phyloP scores from a whole-genome alignment of 257 asterid genomes.

The Cruciata laevipes region DNA sequence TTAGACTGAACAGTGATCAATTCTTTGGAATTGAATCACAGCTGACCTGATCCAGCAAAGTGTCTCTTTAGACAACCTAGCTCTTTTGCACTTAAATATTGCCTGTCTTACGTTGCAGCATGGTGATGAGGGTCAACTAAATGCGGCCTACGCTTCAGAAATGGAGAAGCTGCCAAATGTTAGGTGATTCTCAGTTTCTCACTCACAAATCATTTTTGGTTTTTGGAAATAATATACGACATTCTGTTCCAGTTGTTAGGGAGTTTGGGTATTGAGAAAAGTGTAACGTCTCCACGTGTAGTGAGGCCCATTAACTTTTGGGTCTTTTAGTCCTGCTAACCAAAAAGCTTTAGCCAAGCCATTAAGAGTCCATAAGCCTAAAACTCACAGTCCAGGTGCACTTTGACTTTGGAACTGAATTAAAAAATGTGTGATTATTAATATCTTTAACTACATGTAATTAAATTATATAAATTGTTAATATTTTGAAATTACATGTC shows the following conservation, averaged over 20 bases:
- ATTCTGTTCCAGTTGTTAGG: neutral
- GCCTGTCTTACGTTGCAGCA: slow-evolving; percentile 49
- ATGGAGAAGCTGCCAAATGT: slow-evolving; percentile 63
- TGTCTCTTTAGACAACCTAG: neutral
- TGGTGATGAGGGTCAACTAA: slow-evolving; percentile 83
- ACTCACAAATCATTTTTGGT: neutral
- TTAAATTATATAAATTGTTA: too few species aligned
- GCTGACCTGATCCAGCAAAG: neutral
- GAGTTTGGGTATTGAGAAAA: neutral
- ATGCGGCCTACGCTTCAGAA: slow-evolving; percentile 64
- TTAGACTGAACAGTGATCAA: neutral
- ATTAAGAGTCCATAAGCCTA: neutral
- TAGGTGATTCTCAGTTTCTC: slow-evolving; percentile 39
- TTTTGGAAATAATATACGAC: neutral
- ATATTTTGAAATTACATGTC: too few species aligned
- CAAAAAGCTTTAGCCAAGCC: neutral
- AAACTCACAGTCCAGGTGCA: too few species aligned
- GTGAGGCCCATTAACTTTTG: neutral
- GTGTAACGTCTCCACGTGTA: too few species aligned
- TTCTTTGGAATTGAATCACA: neutral
- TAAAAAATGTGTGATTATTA: too few species aligned
- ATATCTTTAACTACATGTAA: too few species aligned
- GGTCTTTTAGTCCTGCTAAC: neutral
- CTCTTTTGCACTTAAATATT: neutral
- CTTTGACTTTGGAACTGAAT: too few species aligned